phyloP scores from a whole-genome alignment of 2,329 filamentous ascomycete species.

The Colletotrichum sp. region DNA sequence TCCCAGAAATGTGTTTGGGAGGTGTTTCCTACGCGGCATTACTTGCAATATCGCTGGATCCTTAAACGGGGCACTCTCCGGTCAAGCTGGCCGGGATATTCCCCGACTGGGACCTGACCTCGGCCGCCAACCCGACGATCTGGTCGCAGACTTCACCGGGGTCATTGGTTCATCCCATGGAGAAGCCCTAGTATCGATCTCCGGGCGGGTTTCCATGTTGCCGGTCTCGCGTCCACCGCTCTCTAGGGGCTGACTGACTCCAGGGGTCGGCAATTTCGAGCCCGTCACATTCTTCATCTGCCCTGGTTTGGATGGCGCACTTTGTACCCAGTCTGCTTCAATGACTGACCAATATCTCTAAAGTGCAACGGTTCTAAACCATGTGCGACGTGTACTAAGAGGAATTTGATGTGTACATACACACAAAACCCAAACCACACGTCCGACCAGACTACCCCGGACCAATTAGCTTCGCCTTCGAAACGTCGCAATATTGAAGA shows the following conservation, averaged over 20 bases:
- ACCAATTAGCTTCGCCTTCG: constrained; percentile 16
- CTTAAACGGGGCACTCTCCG: background rate
- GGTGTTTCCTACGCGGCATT: background rate
- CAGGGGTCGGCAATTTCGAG: constrained; percentile 9
- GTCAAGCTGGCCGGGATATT: background rate
- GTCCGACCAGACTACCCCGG: constrained; percentile 10
- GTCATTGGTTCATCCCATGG: constrained; percentile 5
- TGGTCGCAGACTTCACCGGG: background rate
- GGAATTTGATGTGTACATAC: constrained; percentile 26
- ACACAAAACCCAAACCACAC: background rate
- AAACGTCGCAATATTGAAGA: constrained; percentile 22
- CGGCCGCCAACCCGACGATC: constrained; percentile 12
- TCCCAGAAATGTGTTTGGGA: background rate
- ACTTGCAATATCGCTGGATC: background rate
- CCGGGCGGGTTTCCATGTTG: background rate
- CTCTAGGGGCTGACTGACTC: background rate
- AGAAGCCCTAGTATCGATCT: background rate
- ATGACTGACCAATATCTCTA: constrained; percentile 2
- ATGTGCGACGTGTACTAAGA: constrained; percentile 27
- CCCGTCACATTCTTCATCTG: background rate
- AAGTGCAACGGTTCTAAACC: constrained; percentile 28
- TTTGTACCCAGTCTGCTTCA: background rate
- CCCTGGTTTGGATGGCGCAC: background rate
- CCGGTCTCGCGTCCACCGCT: constrained; percentile 6
- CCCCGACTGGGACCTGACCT: background rate